Conservation (phyloP, 345 rosid genomes). For the Brassica nigra region DNA sequence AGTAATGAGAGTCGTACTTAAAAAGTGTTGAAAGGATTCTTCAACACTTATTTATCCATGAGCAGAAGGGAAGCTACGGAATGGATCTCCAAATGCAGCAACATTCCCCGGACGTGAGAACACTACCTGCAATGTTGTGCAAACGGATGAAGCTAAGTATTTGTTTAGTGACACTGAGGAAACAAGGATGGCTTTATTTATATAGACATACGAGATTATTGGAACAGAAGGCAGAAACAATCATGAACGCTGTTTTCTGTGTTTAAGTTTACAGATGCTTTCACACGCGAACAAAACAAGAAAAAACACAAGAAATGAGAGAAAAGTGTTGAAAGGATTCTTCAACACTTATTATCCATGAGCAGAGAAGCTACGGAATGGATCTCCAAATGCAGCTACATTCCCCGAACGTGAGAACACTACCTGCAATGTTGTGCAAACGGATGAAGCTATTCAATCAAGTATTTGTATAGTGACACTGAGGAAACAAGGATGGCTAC, state of each 20-base stretch:
- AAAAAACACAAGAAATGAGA: neutral
- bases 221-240: neutral
- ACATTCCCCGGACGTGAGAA: constrained; percentile 74
- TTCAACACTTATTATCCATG: neutral
- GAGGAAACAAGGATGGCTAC: neutral
- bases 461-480: neutral
- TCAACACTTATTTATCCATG: neutral
- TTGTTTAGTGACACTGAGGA: neutral
- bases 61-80: constrained; percentile 48
- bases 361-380: constrained; percentile 48
- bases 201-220: neutral
- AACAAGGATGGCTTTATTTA: neutral
- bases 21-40: neutral
- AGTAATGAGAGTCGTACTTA: neutral
- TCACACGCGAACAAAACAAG: neutral
- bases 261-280: neutral
- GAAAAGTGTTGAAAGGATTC: neutral
- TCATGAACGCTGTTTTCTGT: neutral
- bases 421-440: constrained; percentile 37
- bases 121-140: constrained; percentile 46
- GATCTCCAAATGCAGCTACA: constrained; percentile 48
- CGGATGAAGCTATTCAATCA: neutral
- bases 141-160: neutral
- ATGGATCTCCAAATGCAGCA: constrained; percentile 52
- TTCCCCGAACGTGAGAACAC: constrained; percentile 82